phyloP scores from a whole-genome alignment of 2,329 filamentous ascomycete genomes.

The Periconia sp. region DNA sequence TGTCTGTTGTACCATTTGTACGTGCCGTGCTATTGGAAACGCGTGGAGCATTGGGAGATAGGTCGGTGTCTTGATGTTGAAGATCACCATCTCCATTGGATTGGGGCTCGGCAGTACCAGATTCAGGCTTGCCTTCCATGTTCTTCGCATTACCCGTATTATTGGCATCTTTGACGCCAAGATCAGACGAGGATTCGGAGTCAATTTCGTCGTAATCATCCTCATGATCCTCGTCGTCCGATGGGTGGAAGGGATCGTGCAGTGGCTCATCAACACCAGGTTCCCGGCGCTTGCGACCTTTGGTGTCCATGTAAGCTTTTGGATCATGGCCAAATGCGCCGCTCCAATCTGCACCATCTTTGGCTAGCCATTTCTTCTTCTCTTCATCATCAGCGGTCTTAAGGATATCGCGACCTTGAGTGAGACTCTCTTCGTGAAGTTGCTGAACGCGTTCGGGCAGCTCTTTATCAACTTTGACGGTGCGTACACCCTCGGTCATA shows the following conservation, averaged over 20 bases:
- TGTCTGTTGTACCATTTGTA: constrained; percentile 27
- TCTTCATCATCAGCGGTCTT: constrained; percentile 71
- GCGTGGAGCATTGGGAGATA: constrained; percentile 29
- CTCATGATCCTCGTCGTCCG: constrained; percentile 45
- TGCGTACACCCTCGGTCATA: constrained; percentile 79
- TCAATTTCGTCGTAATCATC: constrained; percentile 44
- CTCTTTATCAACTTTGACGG: constrained; percentile 69
- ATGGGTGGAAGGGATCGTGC: constrained; percentile 54
- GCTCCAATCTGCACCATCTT: constrained; percentile 82
- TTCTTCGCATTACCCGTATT: constrained; percentile 26
- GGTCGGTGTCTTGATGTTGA: constrained; percentile 30
- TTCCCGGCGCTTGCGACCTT: constrained; percentile 58
- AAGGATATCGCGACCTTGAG: constrained; percentile 78
- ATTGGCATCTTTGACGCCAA: constrained; percentile 62
- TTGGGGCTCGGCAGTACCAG: constrained; percentile 12
- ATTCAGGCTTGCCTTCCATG: constrained; percentile 21
- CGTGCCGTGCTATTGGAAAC: constrained; percentile 28
- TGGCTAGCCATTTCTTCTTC: constrained; percentile 75
- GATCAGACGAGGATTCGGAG: constrained; percentile 50
- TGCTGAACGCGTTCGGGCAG: constrained; percentile 71
- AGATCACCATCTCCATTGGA: constrained; percentile 7
- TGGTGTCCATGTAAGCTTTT: constrained; percentile 57
- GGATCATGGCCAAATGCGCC: constrained; percentile 83
- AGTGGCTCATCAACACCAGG: constrained; percentile 56
- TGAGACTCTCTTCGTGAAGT: constrained; percentile 79